A percentile compares a stretch with the other conserved stretches of the same genome.
Conservation (phyloP, 495 filamentous ascomycete genomes). For the Talaromyces borbonicus region DNA sequence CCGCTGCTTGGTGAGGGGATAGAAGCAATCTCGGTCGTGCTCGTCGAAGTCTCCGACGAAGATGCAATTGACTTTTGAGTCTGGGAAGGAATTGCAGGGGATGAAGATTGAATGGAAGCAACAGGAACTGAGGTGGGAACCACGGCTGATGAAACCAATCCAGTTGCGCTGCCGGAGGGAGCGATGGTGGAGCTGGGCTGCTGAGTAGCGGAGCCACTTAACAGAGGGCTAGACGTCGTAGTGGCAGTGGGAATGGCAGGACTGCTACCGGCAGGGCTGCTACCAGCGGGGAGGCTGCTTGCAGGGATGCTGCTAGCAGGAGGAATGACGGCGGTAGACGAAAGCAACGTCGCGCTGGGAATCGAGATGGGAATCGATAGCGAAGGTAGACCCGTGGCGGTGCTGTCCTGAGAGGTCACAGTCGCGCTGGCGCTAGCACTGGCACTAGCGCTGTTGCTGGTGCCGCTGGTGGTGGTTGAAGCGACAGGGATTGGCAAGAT, state of each 20-base stretch:
- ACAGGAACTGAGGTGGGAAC: constrained; percentile 11
- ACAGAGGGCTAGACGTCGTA: constrained; percentile 1
- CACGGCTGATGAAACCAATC: not conserved
- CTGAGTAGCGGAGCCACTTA: not conserved
- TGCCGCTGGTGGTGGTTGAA: constrained; percentile 1
- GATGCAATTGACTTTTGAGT: no score
- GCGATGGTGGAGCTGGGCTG: not conserved
- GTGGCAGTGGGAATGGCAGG: constrained; percentile 8
- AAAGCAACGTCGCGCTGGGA: not conserved
- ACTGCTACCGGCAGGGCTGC: constrained; percentile 11
- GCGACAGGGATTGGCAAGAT: constrained; percentile 11
- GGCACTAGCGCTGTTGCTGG: constrained; percentile 5
- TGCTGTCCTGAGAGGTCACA: not conserved
- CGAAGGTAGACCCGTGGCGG: constrained; percentile 1
- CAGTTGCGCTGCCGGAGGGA: not conserved
- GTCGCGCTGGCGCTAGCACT: not conserved
- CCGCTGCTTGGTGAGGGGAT: constrained; percentile 31
- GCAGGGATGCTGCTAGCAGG: constrained; percentile 1
- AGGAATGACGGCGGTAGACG: constrained; percentile 8
- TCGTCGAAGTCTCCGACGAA: constrained; percentile 9
- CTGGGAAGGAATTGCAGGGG: constrained; percentile 14
- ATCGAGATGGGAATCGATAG: constrained; percentile 4
- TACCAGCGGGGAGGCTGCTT: constrained; percentile 2
- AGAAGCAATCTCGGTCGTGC: constrained; percentile 19
- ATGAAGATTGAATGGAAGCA: constrained; percentile 12